Percentiles rank a stretch among this genome's conserved stretches.
Conservation (phyloP, 306 rosid genomes). For the Castanopsis chinensis region DNA sequence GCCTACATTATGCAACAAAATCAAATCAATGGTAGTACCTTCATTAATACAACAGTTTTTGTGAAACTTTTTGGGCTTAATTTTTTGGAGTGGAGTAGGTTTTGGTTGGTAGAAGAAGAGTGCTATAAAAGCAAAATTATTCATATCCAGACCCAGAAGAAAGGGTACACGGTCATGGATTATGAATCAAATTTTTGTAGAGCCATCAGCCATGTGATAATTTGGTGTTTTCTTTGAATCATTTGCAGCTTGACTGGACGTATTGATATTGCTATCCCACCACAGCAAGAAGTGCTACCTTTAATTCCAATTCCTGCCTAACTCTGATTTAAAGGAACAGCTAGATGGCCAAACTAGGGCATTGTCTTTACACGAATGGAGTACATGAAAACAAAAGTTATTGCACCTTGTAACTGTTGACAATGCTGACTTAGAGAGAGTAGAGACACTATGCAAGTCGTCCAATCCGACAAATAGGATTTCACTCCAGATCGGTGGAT, state of each 20-base stretch:
- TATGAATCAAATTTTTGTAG: neutral
- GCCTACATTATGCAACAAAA: no score
- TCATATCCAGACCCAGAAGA: neutral
- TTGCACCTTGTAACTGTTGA: neutral
- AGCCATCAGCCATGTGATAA: conserved; percentile 23
- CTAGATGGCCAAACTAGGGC: no score
- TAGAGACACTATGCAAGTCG: no score
- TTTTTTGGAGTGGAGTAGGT: neutral
- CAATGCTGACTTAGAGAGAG: no score
- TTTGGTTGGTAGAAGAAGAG: neutral
- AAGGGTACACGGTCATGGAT: neutral
- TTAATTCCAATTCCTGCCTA: neutral
- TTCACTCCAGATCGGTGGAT: no score
- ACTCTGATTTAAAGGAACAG: no score
- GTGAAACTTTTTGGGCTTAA: neutral
- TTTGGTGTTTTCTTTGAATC: neutral
- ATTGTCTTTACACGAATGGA: no score
- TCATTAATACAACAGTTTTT: no score
- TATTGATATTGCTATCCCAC: neutral
- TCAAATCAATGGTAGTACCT: no score
- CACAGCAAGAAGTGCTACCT: conserved; percentile 18
- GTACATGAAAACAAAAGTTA: neutral
- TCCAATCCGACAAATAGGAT: no score
- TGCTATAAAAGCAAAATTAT: neutral
- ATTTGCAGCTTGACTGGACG: conserved; percentile 4